Conservation (phyloP, 805 yeast species). For the Barnettozyma siamensis region DNA sequence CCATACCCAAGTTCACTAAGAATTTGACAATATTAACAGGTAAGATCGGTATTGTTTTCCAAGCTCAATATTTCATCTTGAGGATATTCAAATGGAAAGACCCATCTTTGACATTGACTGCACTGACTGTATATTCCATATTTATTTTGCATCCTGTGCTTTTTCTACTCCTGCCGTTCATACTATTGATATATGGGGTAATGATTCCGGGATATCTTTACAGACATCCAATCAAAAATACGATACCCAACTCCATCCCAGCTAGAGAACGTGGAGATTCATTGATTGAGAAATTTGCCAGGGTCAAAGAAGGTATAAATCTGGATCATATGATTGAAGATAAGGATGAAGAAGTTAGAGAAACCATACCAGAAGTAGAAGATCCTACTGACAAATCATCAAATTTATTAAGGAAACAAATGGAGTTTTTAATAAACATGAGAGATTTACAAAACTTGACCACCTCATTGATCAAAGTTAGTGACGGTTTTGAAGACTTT, state of each 20-base stretch:
- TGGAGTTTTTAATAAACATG: conserved; percentile 51
- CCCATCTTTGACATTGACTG: conserved; percentile 62
- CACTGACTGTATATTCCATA: conserved; percentile 55
- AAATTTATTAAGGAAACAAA: conserved; percentile 25
- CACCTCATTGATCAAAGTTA: conserved; percentile 42
- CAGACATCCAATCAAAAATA: conserved; percentile 56
- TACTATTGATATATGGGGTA: conserved; percentile 48
- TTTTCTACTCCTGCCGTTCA: conserved; percentile 56
- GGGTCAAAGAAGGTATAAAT: conserved; percentile 23
- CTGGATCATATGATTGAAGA: conserved; percentile 11
- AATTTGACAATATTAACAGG: conserved; percentile 54
- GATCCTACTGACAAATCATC: conserved; percentile 16
- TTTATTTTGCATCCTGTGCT: conserved; percentile 69
- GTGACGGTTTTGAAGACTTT: conserved; percentile 48
- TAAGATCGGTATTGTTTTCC: conserved; percentile 52
- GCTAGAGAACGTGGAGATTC: conserved; percentile 47
- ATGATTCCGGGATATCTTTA: conserved; percentile 66
- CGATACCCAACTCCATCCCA: conserved; percentile 32
- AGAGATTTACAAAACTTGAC: conserved; percentile 68
- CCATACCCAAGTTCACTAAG: conserved; percentile 48
- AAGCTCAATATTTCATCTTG: conserved; percentile 54
- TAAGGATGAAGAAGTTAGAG: conserved; percentile 10
- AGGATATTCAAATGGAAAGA: conserved; percentile 68
- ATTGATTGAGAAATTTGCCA: conserved; percentile 36
- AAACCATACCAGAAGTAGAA: conserved; percentile 22